Base-by-base conservation (phyloP, 768 basidiomycete species). In the Suillus placidus region DNA sequence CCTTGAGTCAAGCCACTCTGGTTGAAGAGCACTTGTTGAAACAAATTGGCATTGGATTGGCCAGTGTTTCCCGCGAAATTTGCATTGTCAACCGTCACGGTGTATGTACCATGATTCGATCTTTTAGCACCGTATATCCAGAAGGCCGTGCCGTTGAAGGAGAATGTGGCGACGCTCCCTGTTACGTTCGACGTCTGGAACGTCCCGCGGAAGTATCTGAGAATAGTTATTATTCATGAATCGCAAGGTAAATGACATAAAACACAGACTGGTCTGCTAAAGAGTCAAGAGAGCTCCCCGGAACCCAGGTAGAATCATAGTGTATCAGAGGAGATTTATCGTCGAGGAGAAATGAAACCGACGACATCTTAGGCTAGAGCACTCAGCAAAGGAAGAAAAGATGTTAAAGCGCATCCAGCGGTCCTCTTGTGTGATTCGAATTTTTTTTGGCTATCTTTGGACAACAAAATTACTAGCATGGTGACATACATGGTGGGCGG, bases 71-170 rank as follows among this genome's bases (percentile, higher is more conserved):
- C 57, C 16, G 74, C 63, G 54, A 72, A 80, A 37, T 64, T 66
- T 12, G 57, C 68, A 35, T 74, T 64, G 71, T 87, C 85, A 1
- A 86, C 70, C 37, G 73, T 71, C 49, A 86, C 78, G 38, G 75
- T 74, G 68, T 79, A 87, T 13, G 62, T 68, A 0, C 86, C 84
- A 68, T 85, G 83, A 62, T 84, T 84, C 7, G 63, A 47, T 30
- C 85, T 78, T 62, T 83, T 82, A 2, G 84, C 80, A 9, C 87
- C 87, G 64, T 80, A 87, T 12, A 87, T 71, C 74, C 80, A 79
- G 23, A 87, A 71, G 6, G 77, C 80, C 13, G 80, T 84, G 18
- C 86, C 86, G 51, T 82, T 82, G 76, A 86, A 87, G 32, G 70
- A 64, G 68, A 86, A 81, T 0, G 76, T 77, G 6, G 75, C 79